Evolutionary conservation across 164 flowering plant genomes (phyloP).

Genomic region (Annona squamosa): DNA sequence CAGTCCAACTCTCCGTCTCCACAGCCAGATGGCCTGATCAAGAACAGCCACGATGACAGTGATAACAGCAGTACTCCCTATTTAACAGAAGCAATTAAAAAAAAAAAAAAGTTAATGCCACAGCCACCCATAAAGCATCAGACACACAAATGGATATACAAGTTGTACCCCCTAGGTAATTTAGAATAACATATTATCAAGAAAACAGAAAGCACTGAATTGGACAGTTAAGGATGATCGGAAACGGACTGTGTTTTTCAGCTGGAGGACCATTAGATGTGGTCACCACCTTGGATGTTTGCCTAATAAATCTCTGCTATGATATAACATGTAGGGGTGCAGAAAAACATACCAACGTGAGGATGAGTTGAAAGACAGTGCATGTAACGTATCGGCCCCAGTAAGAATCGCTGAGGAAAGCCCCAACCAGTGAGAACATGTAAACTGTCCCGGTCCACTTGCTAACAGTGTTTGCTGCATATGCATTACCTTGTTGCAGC

Average conservation of each 20-base stretch:
- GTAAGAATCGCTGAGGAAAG: constrained; percentile 80
- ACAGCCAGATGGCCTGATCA: constrained; percentile 64
- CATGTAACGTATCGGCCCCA: constrained; percentile 86
- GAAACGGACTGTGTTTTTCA: too few species aligned
- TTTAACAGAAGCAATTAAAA: background rate
- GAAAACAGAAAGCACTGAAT: too few species aligned
- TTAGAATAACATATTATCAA: too few species aligned
- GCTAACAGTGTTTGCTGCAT: constrained; percentile 72
- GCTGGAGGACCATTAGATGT: too few species aligned
- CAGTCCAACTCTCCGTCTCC: constrained; percentile 40
- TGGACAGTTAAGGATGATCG: too few species aligned
- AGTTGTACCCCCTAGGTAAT: too few species aligned
- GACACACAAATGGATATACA: too few species aligned
- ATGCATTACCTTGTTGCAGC: constrained; percentile 58
- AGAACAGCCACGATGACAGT: constrained; percentile 48
- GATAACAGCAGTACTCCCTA: constrained; percentile 70
- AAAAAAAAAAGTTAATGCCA: too few species aligned
- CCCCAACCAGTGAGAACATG: constrained; percentile 65
- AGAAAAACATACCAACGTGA: constrained; percentile 40
- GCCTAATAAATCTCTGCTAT: too few species aligned
- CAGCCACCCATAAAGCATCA: too few species aligned
- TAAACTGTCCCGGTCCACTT: constrained; percentile 86
- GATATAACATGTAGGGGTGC: background rate
- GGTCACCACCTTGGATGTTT: too few species aligned
- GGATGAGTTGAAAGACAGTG: constrained; percentile 58